Evolutionary conservation across 2,329 filamentous ascomycete species (phyloP).

Genomic region (Macroventuria anomochaeta): DNA sequence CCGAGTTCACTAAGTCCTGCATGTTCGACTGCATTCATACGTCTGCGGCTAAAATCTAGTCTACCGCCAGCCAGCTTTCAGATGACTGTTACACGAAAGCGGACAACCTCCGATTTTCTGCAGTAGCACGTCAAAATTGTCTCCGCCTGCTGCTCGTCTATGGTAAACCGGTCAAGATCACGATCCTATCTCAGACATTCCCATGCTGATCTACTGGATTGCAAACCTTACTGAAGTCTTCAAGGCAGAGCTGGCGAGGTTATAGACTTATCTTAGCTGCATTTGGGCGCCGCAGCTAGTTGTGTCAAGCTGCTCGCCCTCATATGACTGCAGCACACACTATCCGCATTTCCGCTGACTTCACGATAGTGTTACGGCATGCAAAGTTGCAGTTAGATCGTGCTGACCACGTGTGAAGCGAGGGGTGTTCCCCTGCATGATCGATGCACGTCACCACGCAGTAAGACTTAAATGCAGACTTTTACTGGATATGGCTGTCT

Average conservation of each 20-base stretch:
- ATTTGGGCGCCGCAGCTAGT: not conserved
- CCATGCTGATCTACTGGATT: not conserved
- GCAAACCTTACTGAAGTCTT: not conserved
- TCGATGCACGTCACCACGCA: constrained; percentile 12
- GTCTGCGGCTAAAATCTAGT: constrained; percentile 26
- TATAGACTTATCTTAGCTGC: not conserved
- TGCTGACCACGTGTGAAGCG: constrained; percentile 18
- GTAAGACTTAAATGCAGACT: constrained; percentile 8
- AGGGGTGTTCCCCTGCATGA: constrained; percentile 13
- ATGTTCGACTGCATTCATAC: constrained; percentile 24
- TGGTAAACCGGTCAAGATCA: not conserved
- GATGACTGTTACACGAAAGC: constrained; percentile 5
- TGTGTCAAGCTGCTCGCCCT: not conserved
- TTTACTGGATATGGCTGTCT: constrained; percentile 1
- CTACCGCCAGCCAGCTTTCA: constrained; percentile 7
- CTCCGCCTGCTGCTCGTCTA: not conserved
- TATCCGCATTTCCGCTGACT: not conserved
- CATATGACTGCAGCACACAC: not conserved
- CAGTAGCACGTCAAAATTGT: not conserved
- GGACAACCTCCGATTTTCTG: constrained; percentile 1
- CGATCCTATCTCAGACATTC: not conserved
- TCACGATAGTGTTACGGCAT: constrained; percentile 1
- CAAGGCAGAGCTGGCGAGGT: not conserved
- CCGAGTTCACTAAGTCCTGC: constrained; percentile 8
- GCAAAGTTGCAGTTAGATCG: constrained; percentile 10